Percentiles rank a stretch among this genome's conserved stretches.
Conservation (phyloP, 805 yeast genomes). For the Ogataea salicorniae region DNA sequence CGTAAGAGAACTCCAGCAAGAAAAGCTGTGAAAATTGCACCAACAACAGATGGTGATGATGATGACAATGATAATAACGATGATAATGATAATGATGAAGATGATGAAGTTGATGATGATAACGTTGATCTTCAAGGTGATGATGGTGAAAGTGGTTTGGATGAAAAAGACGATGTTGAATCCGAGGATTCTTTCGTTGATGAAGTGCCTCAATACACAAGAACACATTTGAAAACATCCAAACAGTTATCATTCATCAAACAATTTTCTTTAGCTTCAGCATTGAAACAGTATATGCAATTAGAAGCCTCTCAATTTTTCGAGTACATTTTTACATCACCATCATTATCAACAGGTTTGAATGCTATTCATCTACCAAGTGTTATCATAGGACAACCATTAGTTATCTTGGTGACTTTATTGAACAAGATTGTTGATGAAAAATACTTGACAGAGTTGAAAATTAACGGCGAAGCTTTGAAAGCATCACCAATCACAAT, state of each 20-base stretch:
- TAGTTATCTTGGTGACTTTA: slow-evolving; percentile 40
- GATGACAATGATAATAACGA: slow-evolving; percentile 5
- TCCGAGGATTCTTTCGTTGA: slow-evolving; percentile 16
- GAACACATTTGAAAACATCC: slow-evolving; percentile 1
- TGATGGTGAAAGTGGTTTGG: slow-evolving; percentile 4
- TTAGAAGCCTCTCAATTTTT: slow-evolving; percentile 19
- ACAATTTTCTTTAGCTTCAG: slow-evolving; percentile 33
- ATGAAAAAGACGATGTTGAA: slow-evolving; percentile 5
- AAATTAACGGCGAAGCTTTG: slow-evolving; percentile 41
- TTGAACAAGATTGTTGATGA: slow-evolving; percentile 35
- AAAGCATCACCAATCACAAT: slow-evolving; percentile 38
- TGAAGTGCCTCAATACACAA: not conserved
- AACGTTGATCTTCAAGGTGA: not conserved
- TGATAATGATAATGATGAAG: slow-evolving; percentile 7
- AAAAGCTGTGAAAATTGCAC: not conserved
- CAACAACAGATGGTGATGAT: slow-evolving; percentile 1
- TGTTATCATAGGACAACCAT: slow-evolving; percentile 37
- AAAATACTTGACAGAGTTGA: slow-evolving; percentile 34
- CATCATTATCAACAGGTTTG: slow-evolving; percentile 31
- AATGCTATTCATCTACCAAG: slow-evolving; percentile 44
- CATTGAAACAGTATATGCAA: slow-evolving; percentile 22
- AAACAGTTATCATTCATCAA: slow-evolving; percentile 33
- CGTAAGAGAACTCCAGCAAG: slow-evolving; percentile 5
- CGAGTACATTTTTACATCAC: slow-evolving; percentile 23
- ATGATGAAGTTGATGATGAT: slow-evolving; percentile 3